Base-by-base conservation (phyloP, 2,329 filamentous ascomycete genomes). In the Whalleya microplaca region DNA sequence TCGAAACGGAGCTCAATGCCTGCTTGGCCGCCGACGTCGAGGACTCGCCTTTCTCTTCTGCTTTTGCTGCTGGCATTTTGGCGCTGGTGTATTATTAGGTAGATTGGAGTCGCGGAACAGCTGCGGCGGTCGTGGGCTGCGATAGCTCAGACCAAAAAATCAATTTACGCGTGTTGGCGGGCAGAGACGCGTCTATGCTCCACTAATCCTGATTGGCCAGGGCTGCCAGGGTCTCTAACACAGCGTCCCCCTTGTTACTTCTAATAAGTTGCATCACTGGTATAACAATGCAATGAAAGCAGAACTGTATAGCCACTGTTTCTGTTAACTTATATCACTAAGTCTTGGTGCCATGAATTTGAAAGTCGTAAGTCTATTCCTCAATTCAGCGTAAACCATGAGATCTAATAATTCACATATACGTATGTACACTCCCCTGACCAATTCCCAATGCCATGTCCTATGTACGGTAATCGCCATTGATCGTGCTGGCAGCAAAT, bases 381-480 rank as follows among this genome's bases (percentile, higher is more conserved):
- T 32, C 16, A 27, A n/a, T 50, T 20, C 16, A 37, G 7, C 14
- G 32, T 43, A 16, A 27, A 27, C 9, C 23, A 27, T 27, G 23
- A n/a, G 4, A 27, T 27, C 23, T 27, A 6, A 37, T 16, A 37
- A 14, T 3, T 16, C 32, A 12, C 32, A 8, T 16, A 14, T 16
- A 45, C n/a, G n/a, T n/a, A n/a, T n/a, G n/a, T n/a, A n/a, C 19
- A 10, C 41, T 10, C 8, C 21, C 21, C 23, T 19, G 40, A 18
- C 2, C 12, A 27, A 12, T 21, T 21, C 29, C 6, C 2, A 0
- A n/a, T 23, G n/a, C 44, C 18, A 29, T 20, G 9, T 14, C 29
- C 48, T 50, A 88, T 46, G 86, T 89, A 60, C 86, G 79, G 70
- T 89, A 89, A 68, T 89, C 85, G 27, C 85, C 85, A 66, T 89